A percentile compares a stretch with the other conserved stretches of the same genome.
These are phyloP conservation scores for Xylariaceae sp. DNA, from an alignment of 2,329 filamentous ascomycete genomes.

Conservation along the genomic window DNA sequence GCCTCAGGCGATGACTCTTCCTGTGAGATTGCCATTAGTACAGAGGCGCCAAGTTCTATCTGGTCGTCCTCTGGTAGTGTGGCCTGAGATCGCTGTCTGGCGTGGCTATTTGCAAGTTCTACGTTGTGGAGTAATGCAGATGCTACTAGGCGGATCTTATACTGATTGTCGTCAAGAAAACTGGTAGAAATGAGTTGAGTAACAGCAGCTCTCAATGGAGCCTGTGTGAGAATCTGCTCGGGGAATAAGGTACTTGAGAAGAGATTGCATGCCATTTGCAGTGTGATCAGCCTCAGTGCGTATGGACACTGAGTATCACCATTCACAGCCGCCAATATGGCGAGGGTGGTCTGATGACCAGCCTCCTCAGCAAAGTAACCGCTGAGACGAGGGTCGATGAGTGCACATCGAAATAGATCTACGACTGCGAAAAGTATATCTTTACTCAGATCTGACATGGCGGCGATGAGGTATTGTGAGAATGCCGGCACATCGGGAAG, in stretches of 20 bases:
- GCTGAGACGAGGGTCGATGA: conserved; percentile 74
- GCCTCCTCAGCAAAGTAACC: conserved; percentile 78
- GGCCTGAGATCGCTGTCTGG: conserved; percentile 56
- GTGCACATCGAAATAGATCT: conserved; percentile 76
- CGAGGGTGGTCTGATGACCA: conserved; percentile 57
- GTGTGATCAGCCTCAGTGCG: conserved; percentile 73
- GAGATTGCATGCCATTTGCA: conserved; percentile 81
- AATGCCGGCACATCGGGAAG: conserved; percentile 69
- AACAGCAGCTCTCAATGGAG: conserved; percentile 52
- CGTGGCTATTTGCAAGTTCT: conserved; percentile 63
- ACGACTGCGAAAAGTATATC: conserved; percentile 74
- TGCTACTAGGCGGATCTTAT: conserved; percentile 73
- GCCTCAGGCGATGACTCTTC: conserved; percentile 65
- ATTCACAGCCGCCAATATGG: conserved; percentile 59
- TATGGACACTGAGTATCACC: conserved; percentile 63
- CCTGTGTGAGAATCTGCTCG: conserved; percentile 54
- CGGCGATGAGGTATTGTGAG: conserved; percentile 55
- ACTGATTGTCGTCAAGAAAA: conserved; percentile 72
- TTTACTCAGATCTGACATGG: conserved; percentile 52
- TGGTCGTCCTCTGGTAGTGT: conserved; percentile 65
- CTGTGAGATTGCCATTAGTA: conserved; percentile 67
- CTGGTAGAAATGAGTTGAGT: conserved; percentile 70
- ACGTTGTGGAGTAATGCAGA: conserved; percentile 83
- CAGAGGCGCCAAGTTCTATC: conserved; percentile 75
- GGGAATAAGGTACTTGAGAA: conserved; percentile 73